A percentile compares a stretch with the other conserved stretches of the same genome.
These are phyloP conservation scores for Blattamonas nauphoetae DNA, from an alignment of 78 protist species.

Conservation along the genomic window DNA sequence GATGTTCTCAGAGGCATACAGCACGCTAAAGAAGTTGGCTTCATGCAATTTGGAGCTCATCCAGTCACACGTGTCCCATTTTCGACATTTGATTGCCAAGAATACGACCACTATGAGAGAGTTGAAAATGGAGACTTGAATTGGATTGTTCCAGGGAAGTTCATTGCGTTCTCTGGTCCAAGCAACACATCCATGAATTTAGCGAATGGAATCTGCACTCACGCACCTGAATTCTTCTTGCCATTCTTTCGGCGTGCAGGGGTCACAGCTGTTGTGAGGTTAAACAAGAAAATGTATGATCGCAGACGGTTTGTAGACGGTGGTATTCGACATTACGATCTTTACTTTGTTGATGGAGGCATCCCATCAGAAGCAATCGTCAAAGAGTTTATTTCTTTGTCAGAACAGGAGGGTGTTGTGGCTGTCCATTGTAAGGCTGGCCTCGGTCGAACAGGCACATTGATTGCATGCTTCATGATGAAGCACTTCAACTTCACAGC, in stretches of 20 bases:
- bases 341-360: slow-evolving; percentile 59
- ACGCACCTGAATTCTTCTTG: slow-evolving; percentile 29
- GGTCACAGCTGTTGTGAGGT: slow-evolving; percentile 56
- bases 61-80: background rate
- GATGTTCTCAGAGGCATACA: slow-evolving; percentile 34
- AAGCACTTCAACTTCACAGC: slow-evolving; percentile 55
- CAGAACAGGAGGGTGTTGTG: slow-evolving; percentile 23
- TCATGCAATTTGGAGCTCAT: slow-evolving; percentile 24
- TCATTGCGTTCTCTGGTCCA: slow-evolving; percentile 71
- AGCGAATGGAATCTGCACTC: slow-evolving; percentile 12
- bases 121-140: slow-evolving; percentile 77
- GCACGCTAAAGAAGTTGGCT: slow-evolving; percentile 20
- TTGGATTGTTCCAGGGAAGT: slow-evolving; percentile 65
- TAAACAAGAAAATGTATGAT: slow-evolving; percentile 57
- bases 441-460: slow-evolving; percentile 66
- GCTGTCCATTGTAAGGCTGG: slow-evolving; percentile 40
- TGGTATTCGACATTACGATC: slow-evolving; percentile 46
- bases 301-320: background rate
- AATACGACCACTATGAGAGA: slow-evolving; percentile 46
- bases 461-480: slow-evolving; percentile 61
- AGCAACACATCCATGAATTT: background rate
- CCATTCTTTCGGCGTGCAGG: slow-evolving; percentile 28
- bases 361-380: slow-evolving; percentile 52
- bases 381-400: slow-evolving; percentile 31
- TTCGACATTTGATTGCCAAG: background rate